Conservation (phyloP, 805 yeast genomes). For the Candida argentea region DNA sequence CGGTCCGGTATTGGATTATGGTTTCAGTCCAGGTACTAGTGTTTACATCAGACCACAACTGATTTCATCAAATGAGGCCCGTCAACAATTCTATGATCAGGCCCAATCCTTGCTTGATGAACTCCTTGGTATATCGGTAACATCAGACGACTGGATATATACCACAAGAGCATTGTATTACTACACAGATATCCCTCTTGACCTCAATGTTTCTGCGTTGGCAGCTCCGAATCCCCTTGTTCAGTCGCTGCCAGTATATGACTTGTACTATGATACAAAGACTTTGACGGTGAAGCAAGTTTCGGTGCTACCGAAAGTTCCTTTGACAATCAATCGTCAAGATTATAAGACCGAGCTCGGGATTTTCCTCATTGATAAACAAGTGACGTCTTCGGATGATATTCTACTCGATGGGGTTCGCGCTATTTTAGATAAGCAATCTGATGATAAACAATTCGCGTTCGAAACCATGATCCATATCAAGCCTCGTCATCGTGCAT, state of each 20-base stretch:
- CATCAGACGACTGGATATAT: slow-evolving; percentile 14
- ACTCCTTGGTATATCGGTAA: slow-evolving; percentile 11
- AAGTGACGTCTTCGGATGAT: slow-evolving; percentile 22
- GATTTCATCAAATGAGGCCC: slow-evolving; percentile 4
- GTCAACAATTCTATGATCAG: slow-evolving; percentile 14
- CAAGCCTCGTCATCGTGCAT: slow-evolving; percentile 26
- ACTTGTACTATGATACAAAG: no score
- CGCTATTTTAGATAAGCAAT: slow-evolving; percentile 13
- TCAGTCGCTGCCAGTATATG: no score
- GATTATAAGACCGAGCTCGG: slow-evolving; percentile 31
- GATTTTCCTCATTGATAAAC: slow-evolving; percentile 20
- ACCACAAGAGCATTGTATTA: slow-evolving; percentile 20
- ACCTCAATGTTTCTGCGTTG: slow-evolving; percentile 1
- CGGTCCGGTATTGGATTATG: slow-evolving; percentile 17
- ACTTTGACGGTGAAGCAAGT: no score
- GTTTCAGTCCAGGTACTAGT: slow-evolving; percentile 16
- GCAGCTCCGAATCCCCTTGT: neutral
- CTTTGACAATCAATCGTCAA: no score
- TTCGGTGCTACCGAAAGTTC: no score
- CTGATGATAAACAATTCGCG: slow-evolving; percentile 10
- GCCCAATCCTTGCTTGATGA: slow-evolving; percentile 7
- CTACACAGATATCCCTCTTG: slow-evolving; percentile 7
- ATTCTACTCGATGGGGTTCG: slow-evolving; percentile 26
- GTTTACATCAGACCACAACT: slow-evolving; percentile 20
- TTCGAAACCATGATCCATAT: slow-evolving; percentile 31